phyloP scores from a whole-genome alignment of 108 stramenopile species.

The Cyclostephanos tholiformis region DNA sequence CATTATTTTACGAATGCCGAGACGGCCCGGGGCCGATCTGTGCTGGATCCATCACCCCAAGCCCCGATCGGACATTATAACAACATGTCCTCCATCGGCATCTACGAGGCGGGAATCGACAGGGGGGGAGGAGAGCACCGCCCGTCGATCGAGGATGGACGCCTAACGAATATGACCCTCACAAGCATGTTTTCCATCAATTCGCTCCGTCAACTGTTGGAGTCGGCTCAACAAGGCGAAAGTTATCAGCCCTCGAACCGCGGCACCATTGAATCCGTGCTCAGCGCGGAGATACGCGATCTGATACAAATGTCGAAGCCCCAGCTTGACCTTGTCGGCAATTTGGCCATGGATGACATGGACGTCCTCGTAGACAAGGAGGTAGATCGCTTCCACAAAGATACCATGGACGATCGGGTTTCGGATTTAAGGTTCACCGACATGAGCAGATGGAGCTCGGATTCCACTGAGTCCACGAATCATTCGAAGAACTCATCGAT shows the following conservation, averaged over 20 bases:
- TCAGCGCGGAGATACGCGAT: conserved; percentile 20
- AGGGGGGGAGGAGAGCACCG: background rate
- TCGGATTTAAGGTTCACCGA: conserved; percentile 28
- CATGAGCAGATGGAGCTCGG: background rate
- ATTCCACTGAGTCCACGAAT: conserved; percentile 1
- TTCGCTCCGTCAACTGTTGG: conserved; percentile 25
- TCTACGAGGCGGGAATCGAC: background rate
- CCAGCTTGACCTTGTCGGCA: conserved; percentile 20
- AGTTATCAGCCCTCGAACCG: background rate
- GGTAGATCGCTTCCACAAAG: conserved; percentile 1
- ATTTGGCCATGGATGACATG: conserved; percentile 16
- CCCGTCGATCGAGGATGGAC: background rate
- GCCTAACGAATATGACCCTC: conserved; percentile 1
- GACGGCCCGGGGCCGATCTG: background rate
- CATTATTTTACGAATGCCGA: background rate
- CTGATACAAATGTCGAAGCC: conserved; percentile 14
- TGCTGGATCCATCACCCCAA: background rate
- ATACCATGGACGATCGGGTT: conserved; percentile 9
- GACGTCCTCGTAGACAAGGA: background rate
- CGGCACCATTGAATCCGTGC: conserved; percentile 5
- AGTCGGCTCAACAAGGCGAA: background rate
- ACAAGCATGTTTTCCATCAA: conserved; percentile 21
- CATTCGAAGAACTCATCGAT: too few species aligned
- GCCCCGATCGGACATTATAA: background rate
- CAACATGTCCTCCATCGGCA: background rate